Percentiles rank a stretch among this genome's conserved stretches.
These are phyloP conservation scores for Nematocida major DNA, from an alignment of 371 early-diverging fungal species.

Conservation along the genomic window DNA sequence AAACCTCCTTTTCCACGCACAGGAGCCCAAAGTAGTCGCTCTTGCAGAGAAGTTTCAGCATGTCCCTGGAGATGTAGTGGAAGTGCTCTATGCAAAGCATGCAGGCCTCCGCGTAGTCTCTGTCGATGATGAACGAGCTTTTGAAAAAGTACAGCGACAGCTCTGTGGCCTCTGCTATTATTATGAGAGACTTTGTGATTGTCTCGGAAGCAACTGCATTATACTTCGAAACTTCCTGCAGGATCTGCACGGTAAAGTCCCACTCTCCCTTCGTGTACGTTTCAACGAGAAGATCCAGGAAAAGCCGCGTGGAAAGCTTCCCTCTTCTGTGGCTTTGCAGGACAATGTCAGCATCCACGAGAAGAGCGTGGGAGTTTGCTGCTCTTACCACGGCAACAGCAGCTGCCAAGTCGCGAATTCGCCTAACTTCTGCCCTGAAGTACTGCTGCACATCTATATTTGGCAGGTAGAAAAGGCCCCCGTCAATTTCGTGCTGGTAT, in stretches of 20 bases:
- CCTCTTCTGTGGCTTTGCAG: conserved; percentile 4
- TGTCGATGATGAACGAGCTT: conserved; percentile 28
- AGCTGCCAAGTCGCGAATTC: background rate
- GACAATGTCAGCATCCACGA: background rate
- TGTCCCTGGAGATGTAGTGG: background rate
- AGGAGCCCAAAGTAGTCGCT: conserved; percentile 34
- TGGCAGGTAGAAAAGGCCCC: conserved; percentile 5
- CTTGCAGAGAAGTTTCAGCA: conserved; percentile 11
- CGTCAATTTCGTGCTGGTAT: background rate
- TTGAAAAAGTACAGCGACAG: conserved; percentile 16
- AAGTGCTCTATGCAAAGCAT: conserved; percentile 10
- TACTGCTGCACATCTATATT: background rate
- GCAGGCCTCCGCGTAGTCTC: conserved; percentile 33
- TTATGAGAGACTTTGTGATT: conserved; percentile 32
- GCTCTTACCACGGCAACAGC: background rate
- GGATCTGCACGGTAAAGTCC: conserved; percentile 11
- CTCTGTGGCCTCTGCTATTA: background rate
- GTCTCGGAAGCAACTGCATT: conserved; percentile 21
- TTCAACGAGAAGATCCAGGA: conserved; percentile 15
- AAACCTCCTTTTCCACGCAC: conserved; percentile 3
- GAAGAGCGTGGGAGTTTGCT: background rate
- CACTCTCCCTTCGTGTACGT: conserved; percentile 21
- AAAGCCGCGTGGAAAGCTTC: background rate
- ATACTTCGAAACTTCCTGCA: background rate
- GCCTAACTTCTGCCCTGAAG: conserved; percentile 1